Conservation (phyloP, 1,284 basidiomycete species). For the Psilocybe mexicana region DNA sequence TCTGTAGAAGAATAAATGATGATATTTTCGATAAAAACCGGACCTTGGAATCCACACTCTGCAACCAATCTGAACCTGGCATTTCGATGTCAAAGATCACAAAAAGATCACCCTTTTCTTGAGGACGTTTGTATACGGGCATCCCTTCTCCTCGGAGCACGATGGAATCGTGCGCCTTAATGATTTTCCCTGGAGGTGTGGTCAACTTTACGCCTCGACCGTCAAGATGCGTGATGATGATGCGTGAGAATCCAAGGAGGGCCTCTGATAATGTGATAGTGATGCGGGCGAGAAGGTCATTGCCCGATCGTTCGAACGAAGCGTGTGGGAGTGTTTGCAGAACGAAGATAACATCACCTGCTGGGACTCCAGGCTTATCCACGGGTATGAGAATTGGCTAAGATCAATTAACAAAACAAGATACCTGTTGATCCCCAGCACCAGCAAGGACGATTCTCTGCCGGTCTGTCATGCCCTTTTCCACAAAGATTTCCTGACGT, state of each 20-base stretch:
- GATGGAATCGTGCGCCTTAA: conserved; percentile 74
- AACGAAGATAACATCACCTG: conserved; percentile 89
- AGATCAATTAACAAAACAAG: conserved; percentile 17
- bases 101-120: conserved; percentile 79
- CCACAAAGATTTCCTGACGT: conserved; percentile 82
- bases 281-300: conserved; percentile 75
- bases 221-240: conserved; percentile 87
- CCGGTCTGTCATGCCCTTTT: conserved; percentile 86
- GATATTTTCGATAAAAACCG: conserved; percentile 11
- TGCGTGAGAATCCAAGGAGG: conserved; percentile 85
- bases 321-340: conserved; percentile 71
- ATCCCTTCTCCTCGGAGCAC: conserved; percentile 84
- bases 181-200: conserved; percentile 73
- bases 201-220: conserved; percentile 81
- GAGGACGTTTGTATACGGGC: conserved; percentile 69
- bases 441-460: conserved; percentile 87
- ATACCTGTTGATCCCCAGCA: conserved; percentile 88
- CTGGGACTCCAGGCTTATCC: conserved; percentile 71
- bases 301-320: conserved; percentile 80
- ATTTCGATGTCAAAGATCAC: conserved; percentile 85
- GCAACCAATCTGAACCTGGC: conserved; percentile 74
- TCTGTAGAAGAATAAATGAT: no score
- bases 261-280: conserved; percentile 91
- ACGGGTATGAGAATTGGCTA: neutral
- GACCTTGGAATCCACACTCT: conserved; percentile 58